Conservation (phyloP, 2,329 filamentous ascomycete species). For the Aspergillus felis region DNA sequence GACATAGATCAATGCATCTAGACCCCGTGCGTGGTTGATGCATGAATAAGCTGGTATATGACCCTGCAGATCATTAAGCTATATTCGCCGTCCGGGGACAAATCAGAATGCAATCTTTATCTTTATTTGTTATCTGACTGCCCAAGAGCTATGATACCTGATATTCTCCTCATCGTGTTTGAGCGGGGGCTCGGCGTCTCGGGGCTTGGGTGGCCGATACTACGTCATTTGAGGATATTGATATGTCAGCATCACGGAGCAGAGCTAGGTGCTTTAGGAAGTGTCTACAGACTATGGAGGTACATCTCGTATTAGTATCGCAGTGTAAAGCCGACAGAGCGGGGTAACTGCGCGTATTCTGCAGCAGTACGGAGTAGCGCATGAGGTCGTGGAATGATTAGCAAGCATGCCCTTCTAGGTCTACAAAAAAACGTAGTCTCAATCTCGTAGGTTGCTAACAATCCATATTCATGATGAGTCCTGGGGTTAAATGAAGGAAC, state of each 20-base stretch:
- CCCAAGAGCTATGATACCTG: background rate
- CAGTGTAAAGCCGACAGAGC: background rate
- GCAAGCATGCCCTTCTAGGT: background rate
- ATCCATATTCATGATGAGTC: background rate
- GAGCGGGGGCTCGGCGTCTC: background rate
- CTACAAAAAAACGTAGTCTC: background rate
- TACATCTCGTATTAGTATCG: background rate
- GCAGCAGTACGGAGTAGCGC: too few species aligned
- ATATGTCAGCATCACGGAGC: background rate
- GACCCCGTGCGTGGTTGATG: background rate
- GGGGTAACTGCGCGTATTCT: background rate
- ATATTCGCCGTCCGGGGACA: background rate
- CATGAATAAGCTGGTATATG: background rate
- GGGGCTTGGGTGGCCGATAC: too few species aligned
- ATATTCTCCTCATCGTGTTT: background rate
- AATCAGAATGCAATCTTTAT: background rate
- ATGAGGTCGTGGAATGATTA: background rate
- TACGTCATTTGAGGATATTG: background rate
- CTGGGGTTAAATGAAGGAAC: background rate
- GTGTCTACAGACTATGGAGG: too few species aligned
- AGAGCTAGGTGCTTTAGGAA: too few species aligned
- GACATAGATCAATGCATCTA: background rate
- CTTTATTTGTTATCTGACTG: background rate
- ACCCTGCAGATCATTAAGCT: background rate
- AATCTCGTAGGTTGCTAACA: background rate